phyloP scores from a whole-genome alignment of 345 rosid species.

The Garcia nutans region DNA sequence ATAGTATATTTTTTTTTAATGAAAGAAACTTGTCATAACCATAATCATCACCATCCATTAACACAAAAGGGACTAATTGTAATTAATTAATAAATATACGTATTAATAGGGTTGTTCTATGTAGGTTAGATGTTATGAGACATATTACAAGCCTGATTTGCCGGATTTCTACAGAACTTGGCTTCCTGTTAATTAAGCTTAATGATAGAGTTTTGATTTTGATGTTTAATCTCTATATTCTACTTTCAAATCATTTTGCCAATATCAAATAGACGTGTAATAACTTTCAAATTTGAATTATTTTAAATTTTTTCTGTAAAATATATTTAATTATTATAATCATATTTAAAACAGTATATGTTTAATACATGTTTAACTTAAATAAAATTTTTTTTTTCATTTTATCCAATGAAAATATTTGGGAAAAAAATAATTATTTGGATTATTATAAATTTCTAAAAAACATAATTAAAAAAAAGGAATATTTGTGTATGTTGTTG shows the following conservation, averaged over 20 bases:
- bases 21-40: conserved; percentile 3
- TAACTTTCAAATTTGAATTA: too few relatives aligned
- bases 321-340: too few relatives aligned
- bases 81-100: not conserved
- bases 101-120: not conserved
- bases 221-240: not conserved
- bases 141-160: conserved; percentile 18
- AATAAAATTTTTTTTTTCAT: too few relatives aligned
- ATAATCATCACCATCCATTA: conserved; percentile 4
- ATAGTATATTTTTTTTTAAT: not conserved
- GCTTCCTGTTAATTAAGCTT: not conserved
- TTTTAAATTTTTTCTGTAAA: too few relatives aligned
- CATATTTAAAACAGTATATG: too few relatives aligned
- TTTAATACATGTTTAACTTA: too few relatives aligned
- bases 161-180: not conserved
- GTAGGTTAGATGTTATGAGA: conserved; percentile 22
- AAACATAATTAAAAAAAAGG: too few relatives aligned
- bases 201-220: not conserved
- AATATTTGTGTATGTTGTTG: too few relatives aligned
- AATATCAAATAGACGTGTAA: too few relatives aligned
- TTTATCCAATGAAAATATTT: too few relatives aligned
- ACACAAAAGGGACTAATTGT: not conserved
- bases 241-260: not conserved
- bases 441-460: too few relatives aligned
- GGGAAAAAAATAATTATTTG: too few relatives aligned